These are phyloP conservation scores for Microsporum canis DNA, from an alignment of 2,329 filamentous ascomycete genomes.

Conservation along the genomic window DNA sequence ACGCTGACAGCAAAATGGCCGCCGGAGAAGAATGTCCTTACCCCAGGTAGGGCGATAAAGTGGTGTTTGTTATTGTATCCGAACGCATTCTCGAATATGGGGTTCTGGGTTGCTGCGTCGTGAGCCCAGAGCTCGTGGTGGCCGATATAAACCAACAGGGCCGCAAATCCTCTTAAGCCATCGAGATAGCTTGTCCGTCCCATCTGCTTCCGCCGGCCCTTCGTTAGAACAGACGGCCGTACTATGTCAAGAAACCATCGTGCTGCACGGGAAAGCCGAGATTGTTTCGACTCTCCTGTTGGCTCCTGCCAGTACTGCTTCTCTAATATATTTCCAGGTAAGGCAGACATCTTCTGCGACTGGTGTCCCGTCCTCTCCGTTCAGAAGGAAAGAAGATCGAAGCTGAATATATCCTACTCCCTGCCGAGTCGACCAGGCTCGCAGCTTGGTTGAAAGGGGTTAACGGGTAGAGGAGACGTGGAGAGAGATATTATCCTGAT, in stretches of 20 bases:
- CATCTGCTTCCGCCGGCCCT: neutral
- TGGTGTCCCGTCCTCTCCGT: neutral
- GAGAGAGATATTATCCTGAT: neutral
- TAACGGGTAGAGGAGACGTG: neutral
- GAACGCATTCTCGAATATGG: slow-evolving; percentile 6
- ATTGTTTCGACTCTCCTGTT: slow-evolving; percentile 1
- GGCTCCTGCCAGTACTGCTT: slow-evolving; percentile 17
- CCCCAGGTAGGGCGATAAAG: slow-evolving; percentile 12
- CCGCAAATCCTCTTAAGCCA: slow-evolving; percentile 20
- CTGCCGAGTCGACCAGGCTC: neutral
- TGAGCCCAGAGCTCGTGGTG: slow-evolving; percentile 6
- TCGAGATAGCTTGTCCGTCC: slow-evolving; percentile 19
- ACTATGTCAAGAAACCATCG: slow-evolving; percentile 16
- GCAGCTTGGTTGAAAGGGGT: neutral
- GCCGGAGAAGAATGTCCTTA: slow-evolving; percentile 25
- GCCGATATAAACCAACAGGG: slow-evolving; percentile 13
- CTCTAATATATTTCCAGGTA: slow-evolving; percentile 15
- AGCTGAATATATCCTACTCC: neutral
- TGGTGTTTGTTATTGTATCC: slow-evolving; percentile 11
- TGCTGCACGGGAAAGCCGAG: slow-evolving; percentile 5
- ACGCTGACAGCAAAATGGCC: slow-evolving; percentile 37
- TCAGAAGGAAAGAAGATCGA: neutral
- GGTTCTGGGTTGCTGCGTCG: neutral
- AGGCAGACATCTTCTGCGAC: neutral
- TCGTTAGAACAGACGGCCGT: slow-evolving; percentile 2